A percentile compares a stretch with the other conserved stretches of the same genome.
These are phyloP conservation scores for Rhododendron kiyosumense DNA, from an alignment of 148 eudicot species.

Conservation along the genomic window DNA sequence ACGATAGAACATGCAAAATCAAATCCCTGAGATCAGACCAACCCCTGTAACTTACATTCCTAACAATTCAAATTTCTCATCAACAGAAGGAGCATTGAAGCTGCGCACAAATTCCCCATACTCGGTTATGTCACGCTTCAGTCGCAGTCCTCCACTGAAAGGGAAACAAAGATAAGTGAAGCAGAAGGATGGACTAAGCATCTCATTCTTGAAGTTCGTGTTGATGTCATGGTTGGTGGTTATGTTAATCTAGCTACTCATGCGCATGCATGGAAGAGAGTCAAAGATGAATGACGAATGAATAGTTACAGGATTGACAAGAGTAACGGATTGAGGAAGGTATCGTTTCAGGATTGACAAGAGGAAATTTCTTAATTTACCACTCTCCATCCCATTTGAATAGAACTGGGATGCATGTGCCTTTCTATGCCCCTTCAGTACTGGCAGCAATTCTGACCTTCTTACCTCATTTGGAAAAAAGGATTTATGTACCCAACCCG, in stretches of 20 bases:
- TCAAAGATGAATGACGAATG: background rate
- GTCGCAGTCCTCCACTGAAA: conserved; percentile 79
- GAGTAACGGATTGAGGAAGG: background rate
- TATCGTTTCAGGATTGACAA: background rate
- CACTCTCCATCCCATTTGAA: background rate
- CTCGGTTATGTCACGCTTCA: conserved; percentile 98
- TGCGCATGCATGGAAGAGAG: background rate
- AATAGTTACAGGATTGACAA: background rate
- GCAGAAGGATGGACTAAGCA: background rate
- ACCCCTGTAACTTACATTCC: conserved; percentile 70
- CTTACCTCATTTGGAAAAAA: background rate
- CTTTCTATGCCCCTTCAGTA: background rate
- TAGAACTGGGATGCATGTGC: background rate
- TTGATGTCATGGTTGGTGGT: background rate
- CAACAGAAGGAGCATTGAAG: conserved; percentile 91
- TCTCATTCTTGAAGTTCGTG: background rate
- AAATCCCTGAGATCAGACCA: background rate
- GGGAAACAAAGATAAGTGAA: conserved; percentile 10
- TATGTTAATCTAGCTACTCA: background rate
- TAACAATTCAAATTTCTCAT: conserved; percentile 90
- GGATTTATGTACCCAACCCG: background rate
- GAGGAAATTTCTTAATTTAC: background rate
- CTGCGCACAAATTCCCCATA: conserved; percentile 92
- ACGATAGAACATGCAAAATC: background rate
- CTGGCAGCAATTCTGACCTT: background rate